These are phyloP conservation scores for Marasmius sp. DNA, from an alignment of 1,284 basidiomycete species.

Conservation along the genomic window DNA sequence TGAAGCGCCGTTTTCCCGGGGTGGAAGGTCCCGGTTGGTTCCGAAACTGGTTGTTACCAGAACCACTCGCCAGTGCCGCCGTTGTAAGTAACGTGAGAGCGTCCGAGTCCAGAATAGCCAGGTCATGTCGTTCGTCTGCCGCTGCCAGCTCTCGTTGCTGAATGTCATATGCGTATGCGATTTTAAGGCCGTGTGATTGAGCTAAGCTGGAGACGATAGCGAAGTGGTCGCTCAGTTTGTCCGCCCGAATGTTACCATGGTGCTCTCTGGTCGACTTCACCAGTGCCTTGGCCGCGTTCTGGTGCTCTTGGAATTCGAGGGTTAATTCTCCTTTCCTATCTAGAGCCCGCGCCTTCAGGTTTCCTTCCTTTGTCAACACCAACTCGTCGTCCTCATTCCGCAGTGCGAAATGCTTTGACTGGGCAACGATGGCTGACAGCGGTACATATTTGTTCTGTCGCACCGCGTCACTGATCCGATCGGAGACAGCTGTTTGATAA, in stretches of 20 bases:
- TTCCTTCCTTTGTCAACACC: not conserved
- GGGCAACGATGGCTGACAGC: not conserved
- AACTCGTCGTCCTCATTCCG: not conserved
- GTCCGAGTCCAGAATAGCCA: not conserved
- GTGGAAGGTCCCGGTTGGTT: not conserved
- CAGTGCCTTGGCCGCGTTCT: not conserved
- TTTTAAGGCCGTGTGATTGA: not conserved
- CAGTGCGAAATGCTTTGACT: not conserved
- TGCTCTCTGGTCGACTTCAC: not conserved
- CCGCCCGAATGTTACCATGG: not conserved
- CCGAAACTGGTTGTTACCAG: not conserved
- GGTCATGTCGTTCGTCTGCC: not conserved
- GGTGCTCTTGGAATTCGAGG: not conserved
- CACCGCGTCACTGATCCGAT: not conserved
- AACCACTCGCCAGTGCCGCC: not conserved
- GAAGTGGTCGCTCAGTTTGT: not conserved
- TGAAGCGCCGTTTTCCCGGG: not conserved
- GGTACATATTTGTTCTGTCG: not conserved
- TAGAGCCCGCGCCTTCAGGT: not conserved
- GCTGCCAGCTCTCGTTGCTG: not conserved
- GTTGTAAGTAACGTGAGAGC: not conserved
- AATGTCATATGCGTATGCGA: not conserved
- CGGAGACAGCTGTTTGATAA: not conserved
- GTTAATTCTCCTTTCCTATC: not conserved
- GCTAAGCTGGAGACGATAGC: not conserved